Base-by-base conservation (phyloP, 2,329 filamentous ascomycete species). In the Cercospora berteroae region DNA sequence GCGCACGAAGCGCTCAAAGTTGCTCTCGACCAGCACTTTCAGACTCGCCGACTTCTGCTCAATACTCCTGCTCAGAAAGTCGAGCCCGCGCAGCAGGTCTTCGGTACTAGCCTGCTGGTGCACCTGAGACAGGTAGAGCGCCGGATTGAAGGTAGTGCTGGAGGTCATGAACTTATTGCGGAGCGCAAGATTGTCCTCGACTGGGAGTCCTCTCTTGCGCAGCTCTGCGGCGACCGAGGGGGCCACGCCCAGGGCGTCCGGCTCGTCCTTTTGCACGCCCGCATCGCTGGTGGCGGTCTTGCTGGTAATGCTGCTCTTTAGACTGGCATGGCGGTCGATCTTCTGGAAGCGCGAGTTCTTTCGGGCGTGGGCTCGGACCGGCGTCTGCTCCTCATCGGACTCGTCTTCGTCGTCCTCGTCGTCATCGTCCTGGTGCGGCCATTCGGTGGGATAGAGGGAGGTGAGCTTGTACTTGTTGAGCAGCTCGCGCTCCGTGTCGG, bases 21-120 rank as follows among this genome's bases (percentile, higher is more conserved):
- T 99, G 71, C 92, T 94, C 79, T 99, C 95, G 25, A 99, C 95
- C 18, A 99, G 86, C 10, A 96, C 91, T 78, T 99, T 99, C 69
- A 99, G 86, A 4, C 94, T 97, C 0, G 94, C 95, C 0, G 94
- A 97, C 80, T 99, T 99, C 80, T 98, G 92, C 75, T 98, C 95
- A 75, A 99, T 99, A 0, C 94, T 97, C 69, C 88, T 87, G 18
- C 93, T 95, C 20, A 99, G 87, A 67, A 91, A 89, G 72, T 97
- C 91, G 20, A 99, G 86, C 3, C 95, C 96, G 59, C 87, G 84
- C 12, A 97, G 84, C 1, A 99, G 84, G 56, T 89, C 88, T 73
- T 93, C 87, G 0, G 94, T 97, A 64, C 94, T 93, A 64, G 91
- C 94, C 58, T 89, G 87, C 67, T 91, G 89, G 79, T 99, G 96